phyloP scores from a whole-genome alignment of 208 protist genomes.

The Leishmania turanica region DNA sequence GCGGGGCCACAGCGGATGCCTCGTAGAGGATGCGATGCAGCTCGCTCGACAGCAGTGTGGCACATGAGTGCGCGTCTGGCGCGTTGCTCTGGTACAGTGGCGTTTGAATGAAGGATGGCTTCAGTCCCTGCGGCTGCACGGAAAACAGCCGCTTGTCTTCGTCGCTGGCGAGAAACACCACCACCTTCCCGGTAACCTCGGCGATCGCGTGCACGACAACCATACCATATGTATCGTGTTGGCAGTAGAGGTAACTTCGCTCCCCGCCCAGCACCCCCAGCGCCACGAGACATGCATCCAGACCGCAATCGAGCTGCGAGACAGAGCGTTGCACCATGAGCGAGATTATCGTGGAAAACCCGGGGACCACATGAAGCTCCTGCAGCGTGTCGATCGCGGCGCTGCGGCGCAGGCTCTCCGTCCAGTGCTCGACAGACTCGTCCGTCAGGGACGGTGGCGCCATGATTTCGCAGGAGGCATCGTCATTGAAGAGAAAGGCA shows the following conservation, averaged over 20 bases:
- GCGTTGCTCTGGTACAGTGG: constrained; percentile 60
- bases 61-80: constrained; percentile 54
- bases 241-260: constrained; percentile 80
- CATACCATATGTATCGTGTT: constrained; percentile 82
- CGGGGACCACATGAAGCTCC: constrained; percentile 73
- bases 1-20: constrained; percentile 57
- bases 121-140: constrained; percentile 59
- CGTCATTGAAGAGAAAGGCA: constrained; percentile 90
- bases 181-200: constrained; percentile 61
- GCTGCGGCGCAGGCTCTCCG: constrained; percentile 65
- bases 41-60: constrained; percentile 53
- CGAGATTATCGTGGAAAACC: constrained; percentile 64
- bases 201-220: constrained; percentile 81
- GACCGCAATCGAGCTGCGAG: constrained; percentile 47
- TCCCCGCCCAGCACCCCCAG: constrained; percentile 84
- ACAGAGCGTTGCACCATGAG: constrained; percentile 75
- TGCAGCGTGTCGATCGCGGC: constrained; percentile 73
- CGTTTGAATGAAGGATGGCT: constrained; percentile 83
- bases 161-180: constrained; percentile 79
- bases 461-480: constrained; percentile 86
- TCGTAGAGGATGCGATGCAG: constrained; percentile 67
- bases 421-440: constrained; percentile 55
- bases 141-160: constrained; percentile 71
- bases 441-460: constrained; percentile 50
- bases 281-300: constrained; percentile 78